These are phyloP conservation scores for Aeschynomene evenia DNA, from an alignment of 306 rosid genomes.

Conservation along the genomic window DNA sequence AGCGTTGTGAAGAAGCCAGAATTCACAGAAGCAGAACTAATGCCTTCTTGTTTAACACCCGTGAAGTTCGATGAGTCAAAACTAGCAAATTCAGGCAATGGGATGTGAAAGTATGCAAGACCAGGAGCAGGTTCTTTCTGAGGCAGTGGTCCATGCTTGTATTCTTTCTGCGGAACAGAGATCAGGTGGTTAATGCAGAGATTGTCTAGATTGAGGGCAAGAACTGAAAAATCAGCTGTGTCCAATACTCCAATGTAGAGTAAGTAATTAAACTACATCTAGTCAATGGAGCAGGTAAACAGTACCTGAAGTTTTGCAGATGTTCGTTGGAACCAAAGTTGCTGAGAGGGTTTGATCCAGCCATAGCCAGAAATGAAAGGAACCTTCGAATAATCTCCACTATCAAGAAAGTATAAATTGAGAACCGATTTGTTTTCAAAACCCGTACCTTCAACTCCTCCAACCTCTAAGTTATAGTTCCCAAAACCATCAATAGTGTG, in stretches of 20 bases:
- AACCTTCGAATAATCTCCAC: constrained; percentile 79
- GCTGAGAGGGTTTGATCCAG: constrained; percentile 89
- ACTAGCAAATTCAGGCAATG: constrained; percentile 64
- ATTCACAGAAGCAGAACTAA: constrained; percentile 72
- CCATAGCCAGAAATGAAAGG: constrained; percentile 65
- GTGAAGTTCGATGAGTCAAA: constrained; percentile 68
- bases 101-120: constrained; percentile 77
- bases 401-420: constrained; percentile 82
- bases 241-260: background rate
- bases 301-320: constrained; percentile 65
- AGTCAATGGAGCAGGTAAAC: constrained; percentile 1
- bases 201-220: background rate
- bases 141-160: constrained; percentile 48
- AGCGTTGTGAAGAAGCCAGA: constrained; percentile 79
- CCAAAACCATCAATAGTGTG: constrained; percentile 67
- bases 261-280: background rate
- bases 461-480: constrained; percentile 71
- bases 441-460: constrained; percentile 61
- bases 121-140: constrained; percentile 75
- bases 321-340: constrained; percentile 69
- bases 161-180: constrained; percentile 53
- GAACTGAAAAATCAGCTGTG: background rate
- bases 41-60: constrained; percentile 64
- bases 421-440: constrained; percentile 76
- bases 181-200: background rate